These are phyloP conservation scores for Acanthamoeba divionensis DNA, from an alignment of 208 protist genomes.

Conservation along the genomic window DNA sequence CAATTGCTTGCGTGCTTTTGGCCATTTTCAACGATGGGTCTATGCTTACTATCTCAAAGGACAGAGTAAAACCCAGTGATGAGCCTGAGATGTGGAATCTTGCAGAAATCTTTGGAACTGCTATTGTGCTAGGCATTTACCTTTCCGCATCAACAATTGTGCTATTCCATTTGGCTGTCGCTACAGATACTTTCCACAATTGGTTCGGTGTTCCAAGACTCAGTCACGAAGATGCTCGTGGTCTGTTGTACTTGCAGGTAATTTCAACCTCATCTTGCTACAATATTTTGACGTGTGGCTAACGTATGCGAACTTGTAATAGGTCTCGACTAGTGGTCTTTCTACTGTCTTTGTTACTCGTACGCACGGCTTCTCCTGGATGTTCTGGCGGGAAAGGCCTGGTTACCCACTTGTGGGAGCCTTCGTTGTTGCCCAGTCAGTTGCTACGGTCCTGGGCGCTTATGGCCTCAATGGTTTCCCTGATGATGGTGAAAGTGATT, in stretches of 20 bases:
- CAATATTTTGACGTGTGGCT: not conserved
- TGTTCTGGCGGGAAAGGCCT: conserved; percentile 63
- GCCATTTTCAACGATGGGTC: conserved; percentile 79
- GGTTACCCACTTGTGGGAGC: conserved; percentile 62
- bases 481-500: not conserved
- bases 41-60: conserved; percentile 76
- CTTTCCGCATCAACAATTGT: conserved; percentile 69
- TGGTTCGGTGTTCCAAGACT: conserved; percentile 33
- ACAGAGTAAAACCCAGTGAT: conserved; percentile 65
- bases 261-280: not conserved
- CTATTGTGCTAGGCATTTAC: conserved; percentile 66
- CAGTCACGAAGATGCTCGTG: conserved; percentile 55
- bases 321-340: conserved; percentile 65
- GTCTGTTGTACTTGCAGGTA: conserved; percentile 74
- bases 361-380: conserved; percentile 60
- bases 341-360: conserved; percentile 72
- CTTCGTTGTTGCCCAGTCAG: conserved; percentile 68
- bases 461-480: conserved; percentile 69
- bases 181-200: conserved; percentile 20
- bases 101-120: conserved; percentile 62
- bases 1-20: conserved; percentile 70
- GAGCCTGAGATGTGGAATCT: conserved; percentile 72
- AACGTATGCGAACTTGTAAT: not conserved
- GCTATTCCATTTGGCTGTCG: conserved; percentile 63
- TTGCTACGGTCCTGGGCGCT: conserved; percentile 65